Evolutionary conservation across 192 early-diverging fungal genomes (phyloP), one percentile per base, ranked within the genome.

Genomic region (Umbelopsis vinacea): DNA sequence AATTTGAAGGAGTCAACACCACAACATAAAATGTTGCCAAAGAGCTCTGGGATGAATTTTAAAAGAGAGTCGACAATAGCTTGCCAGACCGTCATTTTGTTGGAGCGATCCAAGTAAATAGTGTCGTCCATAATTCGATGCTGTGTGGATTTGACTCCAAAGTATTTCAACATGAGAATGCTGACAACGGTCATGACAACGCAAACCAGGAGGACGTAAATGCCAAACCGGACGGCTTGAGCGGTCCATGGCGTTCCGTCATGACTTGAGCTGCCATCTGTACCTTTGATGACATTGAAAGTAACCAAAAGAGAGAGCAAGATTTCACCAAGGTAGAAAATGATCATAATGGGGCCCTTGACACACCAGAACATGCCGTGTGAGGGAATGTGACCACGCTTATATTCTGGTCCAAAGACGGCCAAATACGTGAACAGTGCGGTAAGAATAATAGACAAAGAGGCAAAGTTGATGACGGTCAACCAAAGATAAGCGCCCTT

Each of bases 351-450:
- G 8, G 76, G 76, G 8, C 71, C 76, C 12, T 77, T 77, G 14
- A 77, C 76, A 26, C 76, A 77, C 76, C 76, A 77, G 19, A 80
- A 80, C 37, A 76, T 57, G 29, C 74, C 79, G 29, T 80, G 79
- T 19, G 79, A 74, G 3, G 29, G 53, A 6, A 76, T 52, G 24
- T 67, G 46, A 9, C 54, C 74, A 22, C 52, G 50, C 9, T 53
- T 21, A 71, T 68, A 80, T 54, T 80, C 79, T 17, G 17, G 17
- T 19, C 73, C 33, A 33, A 72, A 80, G 7, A 80, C 74, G n/a
- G 75, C 74, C 22, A 80, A 26, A 22, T 80, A 80, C 8, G 74
- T 76, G 40, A 80, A 76, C 7, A 80, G 48, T 2, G 79, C 79
- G 14, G 74, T 70, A 48, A 80, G 55, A 47, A 80, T 80, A 7